Base-by-base conservation (phyloP, 768 basidiomycete genomes). In the Rhizopogon salebrosus region DNA sequence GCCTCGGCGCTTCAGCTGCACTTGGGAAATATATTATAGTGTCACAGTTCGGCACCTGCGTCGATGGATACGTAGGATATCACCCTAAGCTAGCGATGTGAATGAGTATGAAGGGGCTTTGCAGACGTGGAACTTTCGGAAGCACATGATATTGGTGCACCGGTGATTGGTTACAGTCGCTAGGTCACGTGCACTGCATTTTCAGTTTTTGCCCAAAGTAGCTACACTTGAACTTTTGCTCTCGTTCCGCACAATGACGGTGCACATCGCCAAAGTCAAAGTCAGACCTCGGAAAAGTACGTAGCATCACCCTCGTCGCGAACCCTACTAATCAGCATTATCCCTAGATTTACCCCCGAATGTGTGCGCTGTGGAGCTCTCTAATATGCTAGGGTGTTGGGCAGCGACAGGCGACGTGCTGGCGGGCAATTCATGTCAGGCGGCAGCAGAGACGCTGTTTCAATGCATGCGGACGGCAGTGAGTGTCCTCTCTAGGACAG, bases 381-480 rank as follows among this genome's bases (percentile, higher is more conserved):
- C 84, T 16, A 71, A 79, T 41, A 88, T 95, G 88, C 81, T 95
- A 31, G 82, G 84, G 34, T 95, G 92, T 68, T 93, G 89, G 90
- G 88, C 92, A 24, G 86, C 87, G 14, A 78, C 78, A 6, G 69
- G 72, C 13, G 91, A 94, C 66, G 55, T 85, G 34, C 73, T 75
- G 48, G 81, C 82, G 11, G 70, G 72, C 4, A 67, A 68, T 49
- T 64, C 70, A 13, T 95, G 92, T 65, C 73, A 77, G 59, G 75
- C 77, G 18, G 69, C 78, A 13, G 83, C 90, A 1, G 68, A 84
- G 57, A 66, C 72, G 37, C 69, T 94, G 46, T 88, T 84, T 62
- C 75, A 82, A 34, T 95, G 92, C 73, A 94, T 95, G 92, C 77
- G 85, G 60, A 89, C 85, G 35, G 80, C 87, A 63, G 92, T 93